phyloP scores from a whole-genome alignment of 2,329 filamentous ascomycete species.

The Aureobasidium sp. region DNA sequence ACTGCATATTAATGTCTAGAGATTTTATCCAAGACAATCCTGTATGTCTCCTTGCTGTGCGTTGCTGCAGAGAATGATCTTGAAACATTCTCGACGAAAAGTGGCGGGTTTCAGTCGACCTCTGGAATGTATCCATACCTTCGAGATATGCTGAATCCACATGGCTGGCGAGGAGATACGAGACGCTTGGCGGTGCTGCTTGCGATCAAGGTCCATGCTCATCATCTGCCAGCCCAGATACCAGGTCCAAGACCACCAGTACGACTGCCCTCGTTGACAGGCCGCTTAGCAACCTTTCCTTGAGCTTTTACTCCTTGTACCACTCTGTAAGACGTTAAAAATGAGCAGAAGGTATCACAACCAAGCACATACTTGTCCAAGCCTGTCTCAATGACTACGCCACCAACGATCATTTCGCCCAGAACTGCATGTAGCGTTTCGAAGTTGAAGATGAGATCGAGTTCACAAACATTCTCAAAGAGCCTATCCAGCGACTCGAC shows the following conservation, averaged over 20 bases:
- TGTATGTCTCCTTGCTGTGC: background rate
- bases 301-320: constrained; percentile 72
- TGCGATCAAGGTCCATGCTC: background rate
- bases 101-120: background rate
- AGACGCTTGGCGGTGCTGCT: background rate
- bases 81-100: constrained; percentile 5
- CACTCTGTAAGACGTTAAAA: constrained; percentile 38
- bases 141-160: background rate
- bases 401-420: constrained; percentile 90
- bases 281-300: constrained; percentile 68
- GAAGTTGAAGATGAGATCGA: constrained; percentile 98
- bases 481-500: constrained; percentile 90
- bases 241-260: constrained; percentile 27
- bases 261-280: constrained; percentile 61
- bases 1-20: background rate
- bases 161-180: background rate
- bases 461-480: constrained; percentile 97
- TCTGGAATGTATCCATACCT: background rate
- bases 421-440: constrained; percentile 89
- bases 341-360: background rate
- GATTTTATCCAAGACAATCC: background rate
- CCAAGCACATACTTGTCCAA: constrained; percentile 51
- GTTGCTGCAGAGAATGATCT: background rate
- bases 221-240: constrained; percentile 29
- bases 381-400: constrained; percentile 88